Evolutionary conservation across 1,139 yeast species (phyloP).

Genomic region (Magnusiomyces starmeri): DNA sequence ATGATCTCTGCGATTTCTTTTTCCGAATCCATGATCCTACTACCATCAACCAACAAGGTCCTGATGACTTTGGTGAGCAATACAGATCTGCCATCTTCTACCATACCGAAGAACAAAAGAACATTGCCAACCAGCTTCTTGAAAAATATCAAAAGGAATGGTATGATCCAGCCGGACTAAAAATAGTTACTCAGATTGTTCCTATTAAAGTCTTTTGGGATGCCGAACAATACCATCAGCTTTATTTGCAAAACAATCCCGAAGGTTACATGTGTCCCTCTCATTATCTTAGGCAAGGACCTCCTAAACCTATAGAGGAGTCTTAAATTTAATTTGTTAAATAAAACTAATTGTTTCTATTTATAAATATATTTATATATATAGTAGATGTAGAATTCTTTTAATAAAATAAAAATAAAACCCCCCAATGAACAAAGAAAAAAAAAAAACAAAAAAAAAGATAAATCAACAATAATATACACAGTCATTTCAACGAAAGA

Average conservation of each 20-base stretch:
- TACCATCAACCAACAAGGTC: conserved; percentile 59
- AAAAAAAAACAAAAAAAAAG: neutral
- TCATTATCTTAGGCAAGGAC: conserved; percentile 54
- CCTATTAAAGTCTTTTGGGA: conserved; percentile 70
- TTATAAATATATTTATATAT: neutral
- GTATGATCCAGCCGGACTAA: conserved; percentile 37
- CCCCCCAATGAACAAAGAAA: conserved; percentile 1
- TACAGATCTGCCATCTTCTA: conserved; percentile 73
- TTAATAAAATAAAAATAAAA: conserved; percentile 1
- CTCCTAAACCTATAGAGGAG: conserved; percentile 16
- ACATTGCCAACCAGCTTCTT: conserved; percentile 38
- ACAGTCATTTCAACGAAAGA: neutral
- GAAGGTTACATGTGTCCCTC: conserved; percentile 85
- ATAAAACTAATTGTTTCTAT: too few relatives aligned
- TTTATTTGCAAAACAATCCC: conserved; percentile 71
- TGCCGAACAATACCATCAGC: conserved; percentile 91
- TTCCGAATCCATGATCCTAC: conserved; percentile 86
- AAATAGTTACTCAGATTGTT: conserved; percentile 60
- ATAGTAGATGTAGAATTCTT: neutral
- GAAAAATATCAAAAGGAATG: conserved; percentile 48
- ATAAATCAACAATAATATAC: neutral
- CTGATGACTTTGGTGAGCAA: conserved; percentile 67
- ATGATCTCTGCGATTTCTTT: conserved; percentile 70
- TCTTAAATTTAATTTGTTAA: neutral
- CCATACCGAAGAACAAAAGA: conserved; percentile 45